phyloP scores from a whole-genome alignment of 2,329 filamentous ascomycete species.

The Fusarium mangiferae region DNA sequence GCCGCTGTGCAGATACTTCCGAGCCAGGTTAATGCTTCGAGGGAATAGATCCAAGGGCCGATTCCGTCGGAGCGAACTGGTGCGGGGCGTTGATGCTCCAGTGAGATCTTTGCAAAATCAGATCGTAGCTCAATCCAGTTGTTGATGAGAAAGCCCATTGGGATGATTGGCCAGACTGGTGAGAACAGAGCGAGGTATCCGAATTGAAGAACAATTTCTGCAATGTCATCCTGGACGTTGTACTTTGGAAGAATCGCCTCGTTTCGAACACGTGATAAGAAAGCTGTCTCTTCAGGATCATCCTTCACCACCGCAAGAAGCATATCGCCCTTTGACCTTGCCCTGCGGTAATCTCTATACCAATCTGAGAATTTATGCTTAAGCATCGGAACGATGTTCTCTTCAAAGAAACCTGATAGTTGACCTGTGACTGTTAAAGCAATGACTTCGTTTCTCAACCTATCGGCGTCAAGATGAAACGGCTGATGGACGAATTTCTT shows the following conservation, averaged over 20 bases:
- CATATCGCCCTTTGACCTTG: constrained; percentile 52
- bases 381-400: constrained; percentile 75
- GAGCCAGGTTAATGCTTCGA: constrained; percentile 76
- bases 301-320: constrained; percentile 64
- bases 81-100: constrained; percentile 76
- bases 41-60: constrained; percentile 75
- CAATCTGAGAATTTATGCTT: constrained; percentile 66
- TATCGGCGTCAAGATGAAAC: constrained; percentile 73
- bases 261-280: constrained; percentile 71
- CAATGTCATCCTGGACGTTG: constrained; percentile 77
- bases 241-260: constrained; percentile 76
- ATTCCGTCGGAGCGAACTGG: constrained; percentile 78
- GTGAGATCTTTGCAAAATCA: constrained; percentile 80
- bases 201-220: constrained; percentile 79
- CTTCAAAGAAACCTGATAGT: constrained; percentile 76
- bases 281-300: constrained; percentile 69
- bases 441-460: constrained; percentile 77
- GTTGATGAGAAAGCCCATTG: constrained; percentile 78
- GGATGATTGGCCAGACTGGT: constrained; percentile 79
- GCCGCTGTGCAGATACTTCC: constrained; percentile 78
- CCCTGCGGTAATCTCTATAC: constrained; percentile 55
- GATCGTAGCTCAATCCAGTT: constrained; percentile 82
- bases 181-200: constrained; percentile 80
- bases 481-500: constrained; percentile 62
- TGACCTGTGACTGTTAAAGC: constrained; percentile 80